Percentiles rank a stretch among this genome's conserved stretches.
These are phyloP conservation scores for Pestalotiopsis sp. DNA, from an alignment of 2,329 filamentous ascomycete species.

Conservation along the genomic window DNA sequence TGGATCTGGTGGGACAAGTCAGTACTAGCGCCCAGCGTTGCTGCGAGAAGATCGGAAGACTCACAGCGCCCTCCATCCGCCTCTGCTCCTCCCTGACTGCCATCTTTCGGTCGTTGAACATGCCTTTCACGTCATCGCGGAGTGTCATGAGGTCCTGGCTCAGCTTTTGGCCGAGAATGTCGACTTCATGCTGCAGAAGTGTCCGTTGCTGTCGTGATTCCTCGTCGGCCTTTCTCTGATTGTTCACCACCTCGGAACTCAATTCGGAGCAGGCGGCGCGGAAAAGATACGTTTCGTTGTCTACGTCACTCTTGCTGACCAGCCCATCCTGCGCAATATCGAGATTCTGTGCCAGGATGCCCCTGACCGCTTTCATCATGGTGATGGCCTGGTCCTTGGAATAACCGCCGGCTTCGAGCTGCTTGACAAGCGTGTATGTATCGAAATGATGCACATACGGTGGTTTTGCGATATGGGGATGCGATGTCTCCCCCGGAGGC, in stretches of 20 bases:
- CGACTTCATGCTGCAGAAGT: conserved; percentile 90
- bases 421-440: conserved; percentile 84
- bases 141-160: conserved; percentile 80
- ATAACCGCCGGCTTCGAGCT: conserved; percentile 73
- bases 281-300: conserved; percentile 95
- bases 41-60: conserved; percentile 25
- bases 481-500: conserved; percentile 28
- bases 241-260: conserved; percentile 81
- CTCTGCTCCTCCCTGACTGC: conserved; percentile 86
- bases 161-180: conserved; percentile 83
- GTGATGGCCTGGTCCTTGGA: conserved; percentile 74
- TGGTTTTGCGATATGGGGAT: conserved; percentile 69
- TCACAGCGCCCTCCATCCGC: conserved; percentile 75
- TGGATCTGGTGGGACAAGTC: conserved; percentile 62
- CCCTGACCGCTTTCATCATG: conserved; percentile 89
- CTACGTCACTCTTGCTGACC: conserved; percentile 88
- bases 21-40: background rate
- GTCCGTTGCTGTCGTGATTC: conserved; percentile 80
- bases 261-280: conserved; percentile 91
- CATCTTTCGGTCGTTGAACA: conserved; percentile 97
- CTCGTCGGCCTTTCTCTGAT: conserved; percentile 75
- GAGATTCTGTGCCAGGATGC: conserved; percentile 76
- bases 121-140: conserved; percentile 89
- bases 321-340: conserved; percentile 78
- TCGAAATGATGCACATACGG: conserved; percentile 97